Evolutionary conservation across 495 filamentous ascomycete species (phyloP).

Genomic region (Talaromyces trachyspermus): DNA sequence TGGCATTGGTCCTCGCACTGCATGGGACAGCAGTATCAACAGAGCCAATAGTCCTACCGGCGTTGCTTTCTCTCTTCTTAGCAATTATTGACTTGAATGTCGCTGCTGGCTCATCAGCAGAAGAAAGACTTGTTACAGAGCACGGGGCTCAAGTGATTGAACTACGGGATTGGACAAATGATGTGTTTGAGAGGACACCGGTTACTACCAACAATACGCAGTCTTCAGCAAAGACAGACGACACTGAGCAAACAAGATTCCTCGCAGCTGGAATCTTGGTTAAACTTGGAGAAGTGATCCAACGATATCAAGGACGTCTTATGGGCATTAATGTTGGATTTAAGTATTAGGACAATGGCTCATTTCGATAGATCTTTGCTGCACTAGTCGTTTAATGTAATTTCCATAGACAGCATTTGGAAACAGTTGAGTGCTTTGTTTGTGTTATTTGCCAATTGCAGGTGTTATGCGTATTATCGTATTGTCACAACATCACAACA

Average conservation of each 20-base stretch:
- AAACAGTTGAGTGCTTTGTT: too few species aligned
- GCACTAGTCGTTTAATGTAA: too few species aligned
- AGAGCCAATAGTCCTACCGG: conserved; percentile 59
- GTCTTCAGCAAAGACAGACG: neutral
- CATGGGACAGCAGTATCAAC: conserved; percentile 36
- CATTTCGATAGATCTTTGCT: neutral
- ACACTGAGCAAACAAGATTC: conserved; percentile 31
- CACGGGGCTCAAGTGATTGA: conserved; percentile 32
- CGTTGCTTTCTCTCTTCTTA: conserved; percentile 70
- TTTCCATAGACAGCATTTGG: neutral
- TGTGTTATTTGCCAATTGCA: too few species aligned
- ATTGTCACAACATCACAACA: too few species aligned
- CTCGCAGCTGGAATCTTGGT: conserved; percentile 80
- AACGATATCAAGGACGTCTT: conserved; percentile 63
- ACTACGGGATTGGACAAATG: conserved; percentile 41
- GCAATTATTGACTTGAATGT: conserved; percentile 78
- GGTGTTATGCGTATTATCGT: neutral
- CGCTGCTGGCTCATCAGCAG: conserved; percentile 45
- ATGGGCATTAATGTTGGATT: conserved; percentile 46
- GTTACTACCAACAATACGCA: conserved; percentile 48
- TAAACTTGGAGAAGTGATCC: conserved; percentile 67
- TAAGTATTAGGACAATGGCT: conserved; percentile 23
- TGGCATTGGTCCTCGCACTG: conserved; percentile 38
- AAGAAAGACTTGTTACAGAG: conserved; percentile 58
- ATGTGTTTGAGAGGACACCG: conserved; percentile 55